Evolutionary conservation across 148 eudicot species (phyloP).

Genomic region (Chenopodium quinoa): DNA sequence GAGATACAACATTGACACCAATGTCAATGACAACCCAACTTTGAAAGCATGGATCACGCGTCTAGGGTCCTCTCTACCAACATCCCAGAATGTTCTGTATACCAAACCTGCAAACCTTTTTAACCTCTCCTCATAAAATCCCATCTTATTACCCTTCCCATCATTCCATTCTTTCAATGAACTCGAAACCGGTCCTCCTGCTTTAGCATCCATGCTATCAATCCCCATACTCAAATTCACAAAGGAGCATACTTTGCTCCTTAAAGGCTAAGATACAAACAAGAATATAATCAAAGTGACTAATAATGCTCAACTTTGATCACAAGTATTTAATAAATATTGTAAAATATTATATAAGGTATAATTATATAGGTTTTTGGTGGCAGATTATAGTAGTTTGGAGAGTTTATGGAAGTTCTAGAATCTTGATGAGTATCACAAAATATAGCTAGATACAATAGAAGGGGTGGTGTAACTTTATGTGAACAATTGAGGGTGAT

Average conservation of each 20-base stretch:
- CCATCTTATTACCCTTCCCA: constrained; percentile 18
- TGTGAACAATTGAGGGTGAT: constrained; percentile 25
- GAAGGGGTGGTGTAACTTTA: constrained; percentile 18
- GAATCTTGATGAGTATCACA: constrained; percentile 26
- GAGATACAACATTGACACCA: constrained; percentile 75
- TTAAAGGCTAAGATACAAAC: not conserved
- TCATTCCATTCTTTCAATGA: constrained; percentile 18
- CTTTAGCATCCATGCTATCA: constrained; percentile 20
- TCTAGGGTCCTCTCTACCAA: constrained; percentile 76
- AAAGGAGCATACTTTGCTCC: constrained; percentile 1
- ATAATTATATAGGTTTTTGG: constrained; percentile 24
- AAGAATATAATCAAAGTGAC: not conserved
- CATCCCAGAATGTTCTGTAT: constrained; percentile 41
- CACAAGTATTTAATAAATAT: not conserved
- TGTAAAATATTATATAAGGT: not conserved
- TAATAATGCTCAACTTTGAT: not conserved
- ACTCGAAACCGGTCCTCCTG: not conserved
- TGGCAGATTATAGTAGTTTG: constrained; percentile 20
- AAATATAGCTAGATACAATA: constrained; percentile 1
- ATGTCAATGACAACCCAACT: constrained; percentile 70
- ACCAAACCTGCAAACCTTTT: constrained; percentile 26
- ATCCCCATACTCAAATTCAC: constrained; percentile 24
- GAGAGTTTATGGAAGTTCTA: constrained; percentile 21
- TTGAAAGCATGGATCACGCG: constrained; percentile 72
- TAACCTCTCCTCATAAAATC: constrained; percentile 19